These are phyloP conservation scores for Aphanocladium album DNA, from an alignment of 2,329 filamentous ascomycete species.

Conservation along the genomic window DNA sequence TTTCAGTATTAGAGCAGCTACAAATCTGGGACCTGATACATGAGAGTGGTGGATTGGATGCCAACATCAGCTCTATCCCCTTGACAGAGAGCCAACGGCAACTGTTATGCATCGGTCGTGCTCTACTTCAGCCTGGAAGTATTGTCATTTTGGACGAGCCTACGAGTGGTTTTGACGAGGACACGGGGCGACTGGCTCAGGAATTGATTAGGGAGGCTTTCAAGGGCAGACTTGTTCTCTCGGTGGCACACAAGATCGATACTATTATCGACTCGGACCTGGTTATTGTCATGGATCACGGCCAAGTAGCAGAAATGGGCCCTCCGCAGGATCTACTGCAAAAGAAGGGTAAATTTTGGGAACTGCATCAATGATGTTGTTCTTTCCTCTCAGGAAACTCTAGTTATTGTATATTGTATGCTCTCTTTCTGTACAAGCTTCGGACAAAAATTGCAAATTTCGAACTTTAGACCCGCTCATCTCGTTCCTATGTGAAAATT, in stretches of 20 bases:
- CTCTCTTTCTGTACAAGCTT: no score
- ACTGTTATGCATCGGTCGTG: constrained; percentile 1
- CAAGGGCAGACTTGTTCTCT: constrained; percentile 42
- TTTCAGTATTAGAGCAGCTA: background rate
- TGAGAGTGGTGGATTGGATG: background rate
- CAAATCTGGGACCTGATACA: background rate
- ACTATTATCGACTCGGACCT: constrained; percentile 36
- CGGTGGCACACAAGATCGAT: constrained; percentile 28
- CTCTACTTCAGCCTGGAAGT: background rate
- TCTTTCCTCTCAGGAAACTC: background rate
- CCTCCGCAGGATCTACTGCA: constrained; percentile 7
- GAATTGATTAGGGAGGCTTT: constrained; percentile 31
- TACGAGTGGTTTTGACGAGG: constrained; percentile 4
- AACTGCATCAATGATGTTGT: background rate
- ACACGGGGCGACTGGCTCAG: constrained; percentile 22
- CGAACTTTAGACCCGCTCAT: no score
- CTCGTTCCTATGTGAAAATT: no score
- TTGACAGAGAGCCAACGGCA: background rate
- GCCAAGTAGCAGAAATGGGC: constrained; percentile 15
- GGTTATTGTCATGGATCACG: constrained; percentile 15
- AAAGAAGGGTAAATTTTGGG: background rate
- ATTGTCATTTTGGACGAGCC: constrained; percentile 8
- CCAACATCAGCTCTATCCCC: background rate
- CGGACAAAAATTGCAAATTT: no score
- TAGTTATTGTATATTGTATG: no score